A percentile compares a stretch with the other conserved stretches of the same genome.
Conservation (phyloP, 352 stramenopile species). For the Paralagenidium karlingii region DNA sequence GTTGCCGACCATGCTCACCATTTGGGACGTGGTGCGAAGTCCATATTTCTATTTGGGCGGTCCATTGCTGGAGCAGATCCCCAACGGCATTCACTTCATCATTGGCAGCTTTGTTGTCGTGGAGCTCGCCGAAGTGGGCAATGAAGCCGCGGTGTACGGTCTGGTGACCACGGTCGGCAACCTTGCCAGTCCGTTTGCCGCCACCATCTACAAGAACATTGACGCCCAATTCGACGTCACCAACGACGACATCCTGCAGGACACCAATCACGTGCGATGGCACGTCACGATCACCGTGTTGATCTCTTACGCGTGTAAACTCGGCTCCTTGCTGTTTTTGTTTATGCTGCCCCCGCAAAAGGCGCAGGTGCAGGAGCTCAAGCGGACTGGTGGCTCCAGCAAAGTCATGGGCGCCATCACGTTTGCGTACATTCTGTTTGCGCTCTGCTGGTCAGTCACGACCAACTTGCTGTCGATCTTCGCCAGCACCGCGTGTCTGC, state of each 20-base stretch:
- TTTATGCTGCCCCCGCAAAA: slow-evolving; percentile 13
- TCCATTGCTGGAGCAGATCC: neutral
- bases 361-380: slow-evolving; percentile 8
- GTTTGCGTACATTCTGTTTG: slow-evolving; percentile 24
- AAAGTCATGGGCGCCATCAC: slow-evolving; percentile 15
- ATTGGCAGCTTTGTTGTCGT: slow-evolving; percentile 14
- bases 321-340: slow-evolving; percentile 6
- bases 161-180: slow-evolving; percentile 11
- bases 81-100: slow-evolving; percentile 5
- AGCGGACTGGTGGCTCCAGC: slow-evolving; percentile 5
- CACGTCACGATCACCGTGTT: slow-evolving; percentile 17
- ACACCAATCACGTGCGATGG: slow-evolving; percentile 9
- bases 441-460: slow-evolving; percentile 30
- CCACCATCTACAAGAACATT: slow-evolving; percentile 7
- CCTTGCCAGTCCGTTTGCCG: slow-evolving; percentile 4
- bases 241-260: slow-evolving; percentile 4
- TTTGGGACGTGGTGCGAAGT: neutral
- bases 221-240: slow-evolving; percentile 3
- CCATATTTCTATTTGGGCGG: neutral
- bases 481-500: slow-evolving; percentile 16
- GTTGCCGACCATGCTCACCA: neutral
- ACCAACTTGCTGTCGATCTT: slow-evolving; percentile 11
- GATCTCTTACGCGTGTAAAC: slow-evolving; percentile 8
- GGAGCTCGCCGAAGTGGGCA: slow-evolving; percentile 10
- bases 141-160: slow-evolving; percentile 9